Percentiles rank a stretch among this genome's conserved stretches.
These are phyloP conservation scores for Panus rudis DNA, from an alignment of 768 basidiomycete genomes.

Conservation along the genomic window DNA sequence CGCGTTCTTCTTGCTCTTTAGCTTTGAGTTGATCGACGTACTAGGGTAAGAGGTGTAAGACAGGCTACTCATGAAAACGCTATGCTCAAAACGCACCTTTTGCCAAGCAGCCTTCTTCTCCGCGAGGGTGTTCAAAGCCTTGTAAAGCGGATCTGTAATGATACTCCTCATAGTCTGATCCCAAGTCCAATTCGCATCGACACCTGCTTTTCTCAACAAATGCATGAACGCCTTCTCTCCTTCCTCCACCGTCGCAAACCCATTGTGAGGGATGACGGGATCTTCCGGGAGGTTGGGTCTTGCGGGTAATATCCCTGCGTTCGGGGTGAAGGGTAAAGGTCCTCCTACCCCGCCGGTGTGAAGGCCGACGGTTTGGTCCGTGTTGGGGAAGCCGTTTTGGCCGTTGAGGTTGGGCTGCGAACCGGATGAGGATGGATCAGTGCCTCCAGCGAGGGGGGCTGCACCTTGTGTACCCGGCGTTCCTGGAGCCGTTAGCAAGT, in stretches of 20 bases:
- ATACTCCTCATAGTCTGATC: slow-evolving; percentile 97
- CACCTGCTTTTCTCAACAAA: slow-evolving; percentile 81
- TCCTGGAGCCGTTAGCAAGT: background rate
- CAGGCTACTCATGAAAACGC: background rate
- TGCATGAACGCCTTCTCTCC: slow-evolving; percentile 93
- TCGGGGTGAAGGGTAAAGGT: slow-evolving; percentile 53
- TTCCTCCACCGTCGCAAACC: slow-evolving; percentile 79
- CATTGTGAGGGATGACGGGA: slow-evolving; percentile 84
- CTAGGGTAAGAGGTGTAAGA: slow-evolving; percentile 29
- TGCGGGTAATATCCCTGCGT: slow-evolving; percentile 57
- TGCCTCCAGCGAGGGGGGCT: slow-evolving; percentile 45
- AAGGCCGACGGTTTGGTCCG: slow-evolving; percentile 31
- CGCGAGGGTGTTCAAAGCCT: slow-evolving; percentile 84
- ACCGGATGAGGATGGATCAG: slow-evolving; percentile 38
- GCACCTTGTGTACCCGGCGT: slow-evolving; percentile 50
- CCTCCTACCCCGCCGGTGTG: slow-evolving; percentile 47
- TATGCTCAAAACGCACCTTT: slow-evolving; percentile 50
- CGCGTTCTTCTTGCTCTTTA: slow-evolving; percentile 82
- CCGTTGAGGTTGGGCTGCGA: slow-evolving; percentile 36
- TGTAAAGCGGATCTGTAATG: slow-evolving; percentile 97
- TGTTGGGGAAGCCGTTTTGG: slow-evolving; percentile 28
- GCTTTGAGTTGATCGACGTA: slow-evolving; percentile 71
- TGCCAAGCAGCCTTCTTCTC: slow-evolving; percentile 95
- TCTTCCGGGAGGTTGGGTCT: slow-evolving; percentile 81
- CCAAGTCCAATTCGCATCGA: slow-evolving; percentile 94